Evolutionary conservation across 352 stramenopile species (phyloP), one percentile per base, ranked within the genome.

Genomic region (Phytophthora multivora): DNA sequence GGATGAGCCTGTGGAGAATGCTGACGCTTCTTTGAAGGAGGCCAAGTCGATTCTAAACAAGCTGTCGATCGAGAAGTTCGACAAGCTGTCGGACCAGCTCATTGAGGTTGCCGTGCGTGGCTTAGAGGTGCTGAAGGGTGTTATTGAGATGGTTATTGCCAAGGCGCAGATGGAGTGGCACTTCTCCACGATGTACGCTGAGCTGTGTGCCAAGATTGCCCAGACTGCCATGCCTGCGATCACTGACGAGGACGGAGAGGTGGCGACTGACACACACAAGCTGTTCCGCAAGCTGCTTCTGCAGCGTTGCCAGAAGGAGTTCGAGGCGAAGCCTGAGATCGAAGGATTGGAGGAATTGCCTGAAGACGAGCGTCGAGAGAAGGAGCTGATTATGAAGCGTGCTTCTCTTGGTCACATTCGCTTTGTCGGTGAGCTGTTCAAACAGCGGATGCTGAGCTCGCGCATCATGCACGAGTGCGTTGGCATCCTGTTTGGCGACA

Each of bases 351-450:
- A 96, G 31, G 72, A 80, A 5, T 58, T 89, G 10, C 53, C 67
- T 0, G 63, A 80, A 0, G 83, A 87, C 1, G 80, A 75, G 19
- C 71, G 83, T 23, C 67, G 56, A 0, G 87, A 96, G 60, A 96
- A 93, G 60, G 79, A 91, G 63, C 69, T 94, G 28, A 63, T 94
- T 33, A 71, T 93, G 19, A 96, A 96, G 73, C 83, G 85, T 31
- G 77, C 71, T 33, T 88, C 81, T 36, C 57, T 98, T 9, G 94
- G 96, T 16, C 94, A 98, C 68, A 98, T 98, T 75, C 87, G 95
- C 23, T 99, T 99, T 64, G 95, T 99, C 36, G 96, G 96, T 21
- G 96, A 98, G 76, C 73, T 99, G 3, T 99, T 97, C 78, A 98
- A 98, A 71, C 79, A 96, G 55, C 91, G 93, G 58, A 89, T 99